phyloP scores from a whole-genome alignment of 116 monocot species.

The Iris pallida region DNA sequence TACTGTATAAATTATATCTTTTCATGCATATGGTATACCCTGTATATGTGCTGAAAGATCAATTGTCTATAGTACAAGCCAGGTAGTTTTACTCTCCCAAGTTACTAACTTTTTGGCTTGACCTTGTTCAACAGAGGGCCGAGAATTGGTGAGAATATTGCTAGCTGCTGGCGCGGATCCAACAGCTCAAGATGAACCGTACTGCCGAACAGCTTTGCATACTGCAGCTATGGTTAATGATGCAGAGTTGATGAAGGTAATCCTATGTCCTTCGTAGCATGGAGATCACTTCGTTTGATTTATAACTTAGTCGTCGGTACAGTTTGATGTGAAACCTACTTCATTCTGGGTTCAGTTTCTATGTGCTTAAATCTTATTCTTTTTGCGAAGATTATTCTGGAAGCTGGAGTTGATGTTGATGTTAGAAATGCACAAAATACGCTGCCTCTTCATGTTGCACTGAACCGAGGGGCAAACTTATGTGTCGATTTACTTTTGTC shows the following conservation, averaged over 20 bases:
- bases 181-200: slow-evolving; percentile 72
- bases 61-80: not conserved
- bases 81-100: not conserved
- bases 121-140: slow-evolving; percentile 56
- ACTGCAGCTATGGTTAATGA: slow-evolving; percentile 97
- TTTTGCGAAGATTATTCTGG: slow-evolving; percentile 72
- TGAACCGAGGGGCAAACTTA: slow-evolving; percentile 86
- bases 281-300: not conserved
- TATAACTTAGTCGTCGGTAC: not conserved
- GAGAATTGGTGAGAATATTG: slow-evolving; percentile 87
- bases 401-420: slow-evolving; percentile 93
- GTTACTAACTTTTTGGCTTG: slow-evolving; percentile 8
- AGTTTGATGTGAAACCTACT: slow-evolving; percentile 1
- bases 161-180: slow-evolving; percentile 96
- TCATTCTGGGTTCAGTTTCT: slow-evolving; percentile 5
- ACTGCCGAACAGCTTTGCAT: slow-evolving; percentile 86
- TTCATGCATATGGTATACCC: too few species aligned
- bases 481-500: slow-evolving; percentile 94
- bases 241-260: slow-evolving; percentile 80
- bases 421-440: slow-evolving; percentile 88
- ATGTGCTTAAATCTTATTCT: slow-evolving; percentile 6
- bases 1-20: too few species aligned
- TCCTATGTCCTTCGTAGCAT: not conserved
- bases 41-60: not conserved
- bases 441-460: slow-evolving; percentile 89